A percentile compares a stretch with the other conserved stretches of the same genome.
phyloP scores from a whole-genome alignment of 257 asterid species.

The Perilla frutescens region DNA sequence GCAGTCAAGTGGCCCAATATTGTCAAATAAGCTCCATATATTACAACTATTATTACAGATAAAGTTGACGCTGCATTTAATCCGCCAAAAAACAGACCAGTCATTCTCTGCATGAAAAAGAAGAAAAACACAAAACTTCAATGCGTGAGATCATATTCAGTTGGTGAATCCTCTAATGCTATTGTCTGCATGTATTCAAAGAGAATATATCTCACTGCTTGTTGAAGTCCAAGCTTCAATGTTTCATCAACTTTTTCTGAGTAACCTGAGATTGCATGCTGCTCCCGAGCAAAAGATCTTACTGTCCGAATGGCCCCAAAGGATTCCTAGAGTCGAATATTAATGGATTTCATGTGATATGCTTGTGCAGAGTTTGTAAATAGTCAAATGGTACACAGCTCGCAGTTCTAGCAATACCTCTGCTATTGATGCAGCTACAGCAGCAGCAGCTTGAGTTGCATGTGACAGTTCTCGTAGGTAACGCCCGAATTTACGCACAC shows the following conservation, averaged over 20 bases:
- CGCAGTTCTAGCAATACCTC: constrained; percentile 49
- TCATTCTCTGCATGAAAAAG: constrained; percentile 54
- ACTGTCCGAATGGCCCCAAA: constrained; percentile 86
- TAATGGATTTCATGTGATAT: background rate
- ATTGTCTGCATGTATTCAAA: background rate
- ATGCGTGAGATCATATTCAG: background rate
- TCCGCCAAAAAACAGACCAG: constrained; percentile 77
- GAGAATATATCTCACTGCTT: constrained; percentile 59
- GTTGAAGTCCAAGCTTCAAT: constrained; percentile 75
- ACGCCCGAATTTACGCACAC: constrained; percentile 70
- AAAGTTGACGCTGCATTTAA: constrained; percentile 77
- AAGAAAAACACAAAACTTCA: constrained; percentile 3
- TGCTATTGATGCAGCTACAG: constrained; percentile 81
- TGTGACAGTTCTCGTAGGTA: constrained; percentile 78
- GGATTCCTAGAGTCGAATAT: constrained; percentile 56
- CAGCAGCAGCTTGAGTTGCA: constrained; percentile 89
- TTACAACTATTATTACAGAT: constrained; percentile 76
- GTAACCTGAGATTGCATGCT: constrained; percentile 63
- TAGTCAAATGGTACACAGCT: constrained; percentile 31
- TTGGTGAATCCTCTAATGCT: no score
- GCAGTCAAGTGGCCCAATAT: constrained; percentile 76
- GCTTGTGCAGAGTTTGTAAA: constrained; percentile 8
- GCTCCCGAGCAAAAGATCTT: constrained; percentile 85
- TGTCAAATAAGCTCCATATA: constrained; percentile 66
- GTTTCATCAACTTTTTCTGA: constrained; percentile 83